A percentile compares a stretch with the other conserved stretches of the same genome.
These are phyloP conservation scores for Coemansia sp. DNA, from an alignment of 192 early-diverging fungal species.

Conservation along the genomic window DNA sequence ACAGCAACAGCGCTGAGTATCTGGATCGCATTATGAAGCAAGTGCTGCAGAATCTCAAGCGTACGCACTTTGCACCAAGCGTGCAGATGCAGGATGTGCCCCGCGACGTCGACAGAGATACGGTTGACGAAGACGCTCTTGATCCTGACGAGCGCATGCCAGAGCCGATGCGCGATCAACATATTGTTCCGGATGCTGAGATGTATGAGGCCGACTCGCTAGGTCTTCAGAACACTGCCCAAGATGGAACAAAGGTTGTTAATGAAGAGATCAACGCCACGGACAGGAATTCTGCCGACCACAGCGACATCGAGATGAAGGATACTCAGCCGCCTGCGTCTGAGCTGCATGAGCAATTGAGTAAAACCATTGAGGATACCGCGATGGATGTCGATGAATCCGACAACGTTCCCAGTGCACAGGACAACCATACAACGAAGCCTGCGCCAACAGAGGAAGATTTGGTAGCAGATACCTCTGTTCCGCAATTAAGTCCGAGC, in stretches of 20 bases:
- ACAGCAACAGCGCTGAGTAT: conserved; percentile 84
- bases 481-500: not conserved
- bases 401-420: not conserved
- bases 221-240: conserved; percentile 26
- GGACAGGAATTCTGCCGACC: not conserved
- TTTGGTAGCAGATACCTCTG: not conserved
- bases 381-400: conserved; percentile 33
- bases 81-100: conserved; percentile 58
- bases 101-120: conserved; percentile 43
- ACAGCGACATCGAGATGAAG: conserved; percentile 31
- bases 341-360: not conserved
- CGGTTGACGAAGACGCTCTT: conserved; percentile 42
- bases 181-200: conserved; percentile 53
- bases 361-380: not conserved
- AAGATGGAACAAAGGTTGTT: conserved; percentile 43
- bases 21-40: conserved; percentile 67
- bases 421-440: not conserved
- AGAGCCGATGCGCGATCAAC: conserved; percentile 43
- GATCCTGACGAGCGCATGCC: conserved; percentile 55
- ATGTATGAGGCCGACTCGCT: conserved; percentile 56
- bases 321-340: not conserved
- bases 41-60: conserved; percentile 63
- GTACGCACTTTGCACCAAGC: conserved; percentile 63
- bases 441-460: not conserved
- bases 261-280: conserved; percentile 43